phyloP scores from a whole-genome alignment of 805 yeast genomes.

The Saccharomycopsis lassenensis region DNA sequence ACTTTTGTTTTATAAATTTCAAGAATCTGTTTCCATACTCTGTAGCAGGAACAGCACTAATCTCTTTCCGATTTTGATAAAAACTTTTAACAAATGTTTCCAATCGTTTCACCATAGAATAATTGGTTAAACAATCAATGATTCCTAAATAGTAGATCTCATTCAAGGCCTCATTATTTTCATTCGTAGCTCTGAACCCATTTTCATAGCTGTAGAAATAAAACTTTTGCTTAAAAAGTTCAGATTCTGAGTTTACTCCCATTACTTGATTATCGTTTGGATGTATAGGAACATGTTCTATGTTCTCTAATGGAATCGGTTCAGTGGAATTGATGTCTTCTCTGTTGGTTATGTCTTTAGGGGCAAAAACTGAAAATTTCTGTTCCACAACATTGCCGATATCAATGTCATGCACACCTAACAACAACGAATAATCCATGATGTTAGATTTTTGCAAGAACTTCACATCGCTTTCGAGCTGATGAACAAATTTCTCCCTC shows the following conservation, averaged over 20 bases:
- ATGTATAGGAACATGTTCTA: too few relatives aligned
- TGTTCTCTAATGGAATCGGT: slow-evolving; percentile 33
- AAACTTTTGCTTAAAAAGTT: slow-evolving; percentile 29
- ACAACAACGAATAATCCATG: slow-evolving; percentile 88
- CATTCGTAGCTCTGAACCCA: slow-evolving; percentile 69
- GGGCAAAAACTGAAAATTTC: slow-evolving; percentile 35
- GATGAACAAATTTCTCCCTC: slow-evolving; percentile 46
- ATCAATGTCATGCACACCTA: slow-evolving; percentile 53
- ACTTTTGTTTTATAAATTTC: slow-evolving; percentile 41
- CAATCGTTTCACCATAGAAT: slow-evolving; percentile 57
- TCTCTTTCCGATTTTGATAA: slow-evolving; percentile 52
- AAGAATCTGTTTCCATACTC: slow-evolving; percentile 88
- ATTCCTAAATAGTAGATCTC: slow-evolving; percentile 84
- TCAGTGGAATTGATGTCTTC: slow-evolving; percentile 31
- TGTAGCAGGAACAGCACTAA: slow-evolving; percentile 82
- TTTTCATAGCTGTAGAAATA: slow-evolving; percentile 73
- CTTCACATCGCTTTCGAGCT: slow-evolving; percentile 63
- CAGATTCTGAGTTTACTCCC: neutral
- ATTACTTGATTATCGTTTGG: neutral
- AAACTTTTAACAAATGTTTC: slow-evolving; percentile 83
- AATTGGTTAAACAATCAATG: slow-evolving; percentile 85
- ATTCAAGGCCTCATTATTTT: slow-evolving; percentile 44
- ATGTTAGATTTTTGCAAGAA: slow-evolving; percentile 66
- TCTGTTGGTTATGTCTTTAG: slow-evolving; percentile 25
- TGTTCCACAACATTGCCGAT: slow-evolving; percentile 20